These are phyloP conservation scores for Elsinoe batatas DNA, from an alignment of 2,329 filamentous ascomycete genomes.

Conservation along the genomic window DNA sequence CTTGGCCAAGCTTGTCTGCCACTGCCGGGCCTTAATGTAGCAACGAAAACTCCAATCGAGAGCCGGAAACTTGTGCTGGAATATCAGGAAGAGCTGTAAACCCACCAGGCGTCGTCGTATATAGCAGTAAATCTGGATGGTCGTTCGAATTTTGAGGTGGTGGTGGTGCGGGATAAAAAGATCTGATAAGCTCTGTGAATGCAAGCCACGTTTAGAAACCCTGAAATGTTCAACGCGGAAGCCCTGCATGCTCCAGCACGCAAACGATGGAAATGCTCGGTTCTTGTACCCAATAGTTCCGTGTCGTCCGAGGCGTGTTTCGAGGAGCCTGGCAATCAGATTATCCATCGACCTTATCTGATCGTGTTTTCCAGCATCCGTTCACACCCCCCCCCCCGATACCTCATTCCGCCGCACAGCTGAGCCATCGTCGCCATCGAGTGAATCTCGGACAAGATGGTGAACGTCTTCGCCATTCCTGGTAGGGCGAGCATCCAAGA, in stretches of 20 bases:
- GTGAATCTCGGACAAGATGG: slow-evolving; percentile 33
- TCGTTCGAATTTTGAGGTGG: neutral
- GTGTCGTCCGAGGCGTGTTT: neutral
- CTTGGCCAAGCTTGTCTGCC: slow-evolving; percentile 9
- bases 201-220: neutral
- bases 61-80: no score
- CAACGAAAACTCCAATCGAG: no score
- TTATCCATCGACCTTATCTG: neutral
- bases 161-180: neutral
- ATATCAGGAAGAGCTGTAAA: no score
- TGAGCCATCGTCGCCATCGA: neutral
- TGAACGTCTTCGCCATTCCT: slow-evolving; percentile 64
- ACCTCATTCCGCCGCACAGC: neutral
- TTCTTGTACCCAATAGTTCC: neutral
- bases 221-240: neutral
- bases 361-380: neutral
- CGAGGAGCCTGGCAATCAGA: neutral
- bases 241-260: neutral
- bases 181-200: neutral
- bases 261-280: neutral
- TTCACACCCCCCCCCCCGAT: neutral
- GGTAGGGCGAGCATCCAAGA: slow-evolving; percentile 27
- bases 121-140: no score
- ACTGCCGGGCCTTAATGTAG: neutral
- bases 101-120: no score